Evolutionary conservation across 495 filamentous ascomycete genomes (phyloP).

Genomic region (Penicillium pancosmium): DNA sequence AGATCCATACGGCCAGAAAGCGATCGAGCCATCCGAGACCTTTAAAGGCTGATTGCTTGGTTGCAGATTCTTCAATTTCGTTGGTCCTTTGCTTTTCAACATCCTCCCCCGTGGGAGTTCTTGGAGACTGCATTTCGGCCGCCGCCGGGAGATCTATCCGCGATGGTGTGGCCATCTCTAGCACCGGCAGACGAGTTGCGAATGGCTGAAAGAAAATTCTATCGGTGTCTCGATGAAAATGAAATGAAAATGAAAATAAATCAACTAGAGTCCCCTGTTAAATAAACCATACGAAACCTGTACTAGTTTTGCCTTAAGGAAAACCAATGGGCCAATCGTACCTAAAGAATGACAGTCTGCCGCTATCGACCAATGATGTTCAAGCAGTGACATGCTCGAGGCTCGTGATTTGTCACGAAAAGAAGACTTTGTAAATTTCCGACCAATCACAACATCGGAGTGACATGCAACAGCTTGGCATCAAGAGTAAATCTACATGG

Average conservation of each 20-base stretch:
- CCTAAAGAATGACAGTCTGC: conserved; percentile 7
- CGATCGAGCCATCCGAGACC: conserved; percentile 71
- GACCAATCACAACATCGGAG: conserved; percentile 16
- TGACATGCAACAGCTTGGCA: conserved; percentile 20
- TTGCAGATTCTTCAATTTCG: background rate
- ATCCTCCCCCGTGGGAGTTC: conserved; percentile 7
- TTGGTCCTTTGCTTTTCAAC: conserved; percentile 22
- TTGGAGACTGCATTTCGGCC: background rate
- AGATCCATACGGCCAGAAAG: conserved; percentile 82
- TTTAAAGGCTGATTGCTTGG: conserved; percentile 44
- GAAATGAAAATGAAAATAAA: conserved; percentile 1
- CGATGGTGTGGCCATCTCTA: background rate
- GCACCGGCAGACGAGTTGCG: background rate
- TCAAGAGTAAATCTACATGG: background rate
- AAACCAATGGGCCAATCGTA: conserved; percentile 18
- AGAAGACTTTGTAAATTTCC: background rate
- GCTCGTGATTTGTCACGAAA: too few species aligned
- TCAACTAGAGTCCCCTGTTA: background rate
- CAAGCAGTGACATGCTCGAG: conserved; percentile 11
- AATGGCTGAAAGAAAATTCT: too few species aligned
- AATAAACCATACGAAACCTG: too few species aligned
- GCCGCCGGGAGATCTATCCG: background rate
- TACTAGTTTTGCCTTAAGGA: background rate
- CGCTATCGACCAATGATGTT: conserved; percentile 13
- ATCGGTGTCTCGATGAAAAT: too few species aligned